Base-by-base conservation (phyloP, 495 filamentous ascomycete genomes). In the Hyaloscypha bicolor region DNA sequence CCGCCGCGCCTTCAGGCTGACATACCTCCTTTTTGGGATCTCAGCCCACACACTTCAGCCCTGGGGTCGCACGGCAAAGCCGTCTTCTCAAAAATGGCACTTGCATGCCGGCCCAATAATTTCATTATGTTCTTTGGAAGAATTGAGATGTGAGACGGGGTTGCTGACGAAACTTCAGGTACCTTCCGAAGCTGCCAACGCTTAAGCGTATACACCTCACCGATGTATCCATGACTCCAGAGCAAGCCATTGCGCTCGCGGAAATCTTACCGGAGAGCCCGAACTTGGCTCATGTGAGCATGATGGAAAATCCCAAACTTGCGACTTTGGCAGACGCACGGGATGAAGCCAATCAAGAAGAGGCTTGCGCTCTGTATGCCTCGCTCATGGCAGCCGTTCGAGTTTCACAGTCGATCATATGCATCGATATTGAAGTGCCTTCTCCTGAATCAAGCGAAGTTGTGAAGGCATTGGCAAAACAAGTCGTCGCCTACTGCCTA, bases 281-380 rank as follows among this genome's bases (percentile, higher is more conserved):
- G n/a, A 85, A 83, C 60, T 77, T 99, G 22, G 92, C 93, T 22
- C 94, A 98, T 79, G 78, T 99, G 71, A 96, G 90, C 74, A 86
- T 98, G 19, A 74, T 96, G 32, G 93, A 95, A 66, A 99, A 99
- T 71, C 86, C 89, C 0, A 79, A 87, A 59, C 80, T 99, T 9
- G 80, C 81, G 6, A 81, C 83, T 19, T 77, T 96, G 32, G 88
- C 92, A 4, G 78, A 84, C 61, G 88, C 88, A 31, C 88, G 85
- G 37, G 89, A 84, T 42, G 91, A 95, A 65, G 87, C 85, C 37
- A 82, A 79, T 22, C 91, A 96, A 74, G 93, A 99, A 76, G 95
- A 98, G 77, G 93, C 94, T 0, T 97, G 92, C 72, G 95, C 95
- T 25, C 80, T 98, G 3, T 97, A 96, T 75, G 93, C 95, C 8